Evolutionary conservation across 208 protist species (phyloP), one percentile per base, ranked within the genome.

Genomic region (Wallacemonas collosoma): DNA sequence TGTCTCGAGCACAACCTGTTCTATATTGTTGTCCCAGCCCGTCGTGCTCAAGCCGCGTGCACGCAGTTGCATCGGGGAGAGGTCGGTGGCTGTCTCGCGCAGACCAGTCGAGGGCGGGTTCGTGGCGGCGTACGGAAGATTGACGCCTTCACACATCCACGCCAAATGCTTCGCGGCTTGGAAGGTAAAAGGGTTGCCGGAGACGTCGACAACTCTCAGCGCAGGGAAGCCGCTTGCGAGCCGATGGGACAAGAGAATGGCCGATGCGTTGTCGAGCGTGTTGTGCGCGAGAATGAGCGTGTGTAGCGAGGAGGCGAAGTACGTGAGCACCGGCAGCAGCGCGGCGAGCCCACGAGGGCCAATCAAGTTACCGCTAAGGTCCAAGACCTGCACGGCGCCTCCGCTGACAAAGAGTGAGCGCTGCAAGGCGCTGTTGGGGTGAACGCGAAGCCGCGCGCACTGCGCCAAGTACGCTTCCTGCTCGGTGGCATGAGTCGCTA

Each of bases 101-200:
- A 11, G 60, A 17, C 40, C 40, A 11, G 17, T 45, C 15, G 17
- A 36, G 45, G 44, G 54, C 14, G 39, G 48, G 26, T 11, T 26
- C 5, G 48, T n/a, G 45, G 65, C 35, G n/a, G 45, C n/a, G 38
- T 12, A 17, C 9, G 50, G 17, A 63, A 45, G 58, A 26, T 41
- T 40, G 44, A 79, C 57, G 43, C 87, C 79, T 58, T 86, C 85
- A 45, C 80, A 86, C 67, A 87, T 81, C 63, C 73, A 75, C 2
- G 79, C 79, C 1, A 93, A 75, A 14, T 81, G 75, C 67, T 89
- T 88, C 7, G 79, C 88, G 6, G 79, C 80, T 9, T 85, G 83
- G 56, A 83, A 89, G 4, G 88, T 88, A 55, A 93, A 86, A 5
- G 81, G 80, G 73, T 90, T 93, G 9, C 80, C 82, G 15, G 77